phyloP scores from a whole-genome alignment of 768 basidiomycete genomes.

The Rhodotorula kratochvilovae region DNA sequence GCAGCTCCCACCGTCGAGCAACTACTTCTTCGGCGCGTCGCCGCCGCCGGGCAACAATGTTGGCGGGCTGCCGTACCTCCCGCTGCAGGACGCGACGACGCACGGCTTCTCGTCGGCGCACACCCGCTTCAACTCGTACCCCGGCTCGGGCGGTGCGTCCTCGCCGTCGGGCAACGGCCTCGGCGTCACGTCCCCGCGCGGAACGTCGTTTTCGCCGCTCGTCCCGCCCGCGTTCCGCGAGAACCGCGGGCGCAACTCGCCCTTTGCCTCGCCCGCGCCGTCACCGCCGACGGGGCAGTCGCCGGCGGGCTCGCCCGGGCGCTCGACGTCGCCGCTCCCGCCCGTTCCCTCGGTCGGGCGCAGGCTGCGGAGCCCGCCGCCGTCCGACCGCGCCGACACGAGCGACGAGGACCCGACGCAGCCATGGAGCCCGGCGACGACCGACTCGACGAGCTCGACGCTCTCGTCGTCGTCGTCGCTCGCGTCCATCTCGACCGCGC shows the following conservation, averaged over 20 bases:
- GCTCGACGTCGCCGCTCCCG: not conserved
- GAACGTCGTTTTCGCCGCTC: conserved; percentile 18
- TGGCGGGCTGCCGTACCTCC: conserved; percentile 8
- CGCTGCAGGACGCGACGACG: conserved; percentile 16
- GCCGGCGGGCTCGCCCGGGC: conserved; percentile 4
- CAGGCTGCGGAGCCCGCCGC: conserved; percentile 14
- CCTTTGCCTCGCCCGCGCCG: conserved; percentile 7
- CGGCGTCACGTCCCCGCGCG: not conserved
- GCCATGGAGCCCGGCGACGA: conserved; percentile 24
- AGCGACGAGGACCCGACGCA: conserved; percentile 9
- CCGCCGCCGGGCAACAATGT: not conserved
- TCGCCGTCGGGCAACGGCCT: not conserved
- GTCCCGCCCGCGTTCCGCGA: conserved; percentile 34
- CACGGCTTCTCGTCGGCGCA: not conserved
- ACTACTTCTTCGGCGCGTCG: conserved; percentile 9
- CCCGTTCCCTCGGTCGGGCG: not conserved
- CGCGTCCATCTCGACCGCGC: not conserved
- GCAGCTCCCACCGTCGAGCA: not conserved
- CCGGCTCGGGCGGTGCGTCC: not conserved
- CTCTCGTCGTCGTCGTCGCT: not conserved
- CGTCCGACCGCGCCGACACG: conserved; percentile 5
- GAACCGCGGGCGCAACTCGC: conserved; percentile 1
- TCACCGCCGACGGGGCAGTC: conserved; percentile 12
- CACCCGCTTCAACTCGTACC: conserved; percentile 23
- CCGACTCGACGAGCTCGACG: conserved; percentile 5